Base-by-base conservation (phyloP, 805 yeast genomes). In the Saccharomyces jurei region DNA sequence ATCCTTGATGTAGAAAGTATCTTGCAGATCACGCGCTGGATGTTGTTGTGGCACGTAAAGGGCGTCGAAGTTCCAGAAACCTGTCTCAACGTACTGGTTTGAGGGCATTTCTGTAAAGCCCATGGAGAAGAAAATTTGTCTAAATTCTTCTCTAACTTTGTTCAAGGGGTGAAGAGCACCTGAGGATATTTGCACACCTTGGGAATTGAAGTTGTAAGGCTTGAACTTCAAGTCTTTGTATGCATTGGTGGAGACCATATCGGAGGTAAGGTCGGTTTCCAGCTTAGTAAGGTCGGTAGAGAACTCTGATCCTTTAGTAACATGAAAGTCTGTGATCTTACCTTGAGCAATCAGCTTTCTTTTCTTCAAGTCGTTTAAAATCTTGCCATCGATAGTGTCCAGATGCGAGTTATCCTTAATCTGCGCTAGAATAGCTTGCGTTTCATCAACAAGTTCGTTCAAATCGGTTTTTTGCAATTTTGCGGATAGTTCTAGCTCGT, bases 31-130 rank as follows among this genome's bases (percentile, higher is more conserved):
- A 77, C 99, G 86, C 50, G 99, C 99, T 17, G 99, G 99, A 76
- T 94, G 99, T 77, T 94, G 98, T 77, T 94, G 99, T 54, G 99
- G 99, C 53, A 94, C 99, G 66, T 77, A 94, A 66, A 94, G 80
- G 3, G 99, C 83, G 72, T 94, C 99, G 69, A 94, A 94, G 75
- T 94, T 94, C 99, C 99, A 94, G 83, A 94, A 94, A 4, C 98
- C 98, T 17, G 94, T 82, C 70, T 94, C 99, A 52, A 94, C 99
- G 71, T 91, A 94, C 73, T 92, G 97, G 73, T 92, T 92, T 27
- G 99, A 86, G 57, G 99, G 97, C 99, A 94, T 94, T 76, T 94
- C 99, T 29, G 94, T 83, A 83, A 94, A 94, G 6, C 99, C 99
- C 91, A 94, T 84, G 41, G 94, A 84, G 76, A 94, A 92, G 82